Conservation (phyloP, 352 stramenopile species). For the Globisporangium mamillatum region DNA sequence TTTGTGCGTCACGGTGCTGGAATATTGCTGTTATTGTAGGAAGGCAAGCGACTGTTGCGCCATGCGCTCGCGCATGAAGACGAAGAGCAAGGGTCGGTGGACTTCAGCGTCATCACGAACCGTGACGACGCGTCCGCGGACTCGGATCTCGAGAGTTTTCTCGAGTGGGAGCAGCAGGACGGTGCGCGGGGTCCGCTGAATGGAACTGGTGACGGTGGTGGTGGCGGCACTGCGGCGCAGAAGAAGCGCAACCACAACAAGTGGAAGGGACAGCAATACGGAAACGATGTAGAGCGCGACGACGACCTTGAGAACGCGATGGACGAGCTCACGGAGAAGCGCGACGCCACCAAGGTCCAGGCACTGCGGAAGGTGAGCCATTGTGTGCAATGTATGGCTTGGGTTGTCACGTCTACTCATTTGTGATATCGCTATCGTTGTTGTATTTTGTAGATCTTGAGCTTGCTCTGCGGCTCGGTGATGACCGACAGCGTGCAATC, state of each 20-base stretch:
- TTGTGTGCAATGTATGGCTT: not conserved
- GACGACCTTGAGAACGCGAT: conserved; percentile 48
- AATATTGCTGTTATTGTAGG: conserved; percentile 18
- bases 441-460: conserved; percentile 28
- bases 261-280: conserved; percentile 35
- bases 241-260: conserved; percentile 29
- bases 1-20: not conserved
- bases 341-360: conserved; percentile 55
- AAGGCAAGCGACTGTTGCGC: conserved; percentile 52
- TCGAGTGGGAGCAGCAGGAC: conserved; percentile 46
- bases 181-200: not conserved
- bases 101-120: conserved; percentile 39
- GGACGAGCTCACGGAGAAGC: conserved; percentile 61
- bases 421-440: not conserved
- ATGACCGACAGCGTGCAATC: conserved; percentile 38
- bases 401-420: too few species aligned
- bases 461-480: conserved; percentile 36
- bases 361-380: conserved; percentile 40
- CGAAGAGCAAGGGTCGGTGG: conserved; percentile 24
- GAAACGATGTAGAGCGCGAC: conserved; percentile 26
- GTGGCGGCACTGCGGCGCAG: conserved; percentile 1
- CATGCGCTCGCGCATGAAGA: conserved; percentile 46
- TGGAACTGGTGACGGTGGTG: not conserved
- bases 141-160: conserved; percentile 56
- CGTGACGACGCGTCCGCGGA: conserved; percentile 46